phyloP scores from a whole-genome alignment of 2,329 filamentous ascomycete species.

The Emmonsia crescens region DNA sequence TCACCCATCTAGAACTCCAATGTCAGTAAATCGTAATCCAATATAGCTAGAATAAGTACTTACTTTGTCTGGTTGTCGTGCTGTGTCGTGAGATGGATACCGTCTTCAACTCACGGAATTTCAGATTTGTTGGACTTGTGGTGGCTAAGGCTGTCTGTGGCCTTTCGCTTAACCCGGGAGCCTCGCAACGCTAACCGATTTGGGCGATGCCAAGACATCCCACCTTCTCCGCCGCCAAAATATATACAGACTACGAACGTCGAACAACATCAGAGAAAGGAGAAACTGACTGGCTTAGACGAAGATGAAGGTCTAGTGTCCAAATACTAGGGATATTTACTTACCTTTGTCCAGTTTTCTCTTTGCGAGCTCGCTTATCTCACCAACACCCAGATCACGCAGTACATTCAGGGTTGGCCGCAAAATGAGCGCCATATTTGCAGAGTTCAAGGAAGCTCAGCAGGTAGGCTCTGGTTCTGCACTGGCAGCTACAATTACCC shows the following conservation, averaged over 20 bases:
- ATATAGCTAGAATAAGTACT: constrained; percentile 17
- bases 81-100: constrained; percentile 29
- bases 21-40: constrained; percentile 20
- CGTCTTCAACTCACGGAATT: constrained; percentile 25
- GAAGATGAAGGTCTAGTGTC: not conserved
- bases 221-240: not conserved
- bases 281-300: not conserved
- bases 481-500: constrained; percentile 64
- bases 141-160: constrained; percentile 35
- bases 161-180: constrained; percentile 32
- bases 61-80: constrained; percentile 46
- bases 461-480: constrained; percentile 54
- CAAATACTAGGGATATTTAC: not conserved
- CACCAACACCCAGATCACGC: too few relatives aligned
- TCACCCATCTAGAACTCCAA: constrained; percentile 49
- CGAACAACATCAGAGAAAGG: not conserved
- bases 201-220: constrained; percentile 5
- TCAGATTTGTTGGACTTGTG: constrained; percentile 33
- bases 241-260: not conserved
- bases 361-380: not conserved
- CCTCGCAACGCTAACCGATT: constrained; percentile 20
- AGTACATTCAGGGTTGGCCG: not conserved
- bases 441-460: constrained; percentile 62
- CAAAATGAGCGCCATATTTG: constrained; percentile 62
- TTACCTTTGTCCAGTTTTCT: not conserved